A percentile compares a stretch with the other conserved stretches of the same genome.
phyloP scores from a whole-genome alignment of 2,329 filamentous ascomycete genomes.

The Clarireedia sp. region DNA sequence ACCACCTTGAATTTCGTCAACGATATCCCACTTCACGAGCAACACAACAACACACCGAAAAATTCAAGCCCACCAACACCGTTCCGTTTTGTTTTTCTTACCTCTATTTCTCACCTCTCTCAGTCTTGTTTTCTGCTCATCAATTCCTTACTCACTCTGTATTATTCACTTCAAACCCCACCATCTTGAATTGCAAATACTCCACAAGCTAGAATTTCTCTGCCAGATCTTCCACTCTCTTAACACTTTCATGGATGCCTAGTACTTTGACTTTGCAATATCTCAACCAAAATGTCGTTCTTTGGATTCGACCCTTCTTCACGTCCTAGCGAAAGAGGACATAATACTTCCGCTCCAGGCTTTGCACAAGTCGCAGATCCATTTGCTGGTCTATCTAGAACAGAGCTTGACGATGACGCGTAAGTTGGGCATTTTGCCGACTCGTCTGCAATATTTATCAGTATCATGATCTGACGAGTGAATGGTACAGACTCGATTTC shows the following conservation, averaged over 20 bases:
- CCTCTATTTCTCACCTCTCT: neutral
- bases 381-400: constrained; percentile 71
- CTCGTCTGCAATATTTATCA: neutral
- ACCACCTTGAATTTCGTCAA: too few species aligned
- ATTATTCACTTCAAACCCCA: neutral
- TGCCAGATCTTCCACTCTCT: neutral
- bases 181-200: neutral
- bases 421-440: constrained; percentile 17
- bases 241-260: neutral
- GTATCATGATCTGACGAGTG: neutral
- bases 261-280: neutral
- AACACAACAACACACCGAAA: too few species aligned
- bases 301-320: constrained; percentile 76
- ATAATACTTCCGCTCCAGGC: constrained; percentile 62
- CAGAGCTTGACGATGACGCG: constrained; percentile 47
- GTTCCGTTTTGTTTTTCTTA: neutral
- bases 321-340: constrained; percentile 48
- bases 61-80: too few species aligned
- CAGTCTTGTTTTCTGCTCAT: neutral
- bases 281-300: constrained; percentile 64
- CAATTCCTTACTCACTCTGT: neutral
- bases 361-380: constrained; percentile 81
- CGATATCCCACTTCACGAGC: too few species aligned
- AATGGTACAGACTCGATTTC: constrained; percentile 60
- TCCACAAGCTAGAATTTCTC: neutral